Conservation (phyloP, 768 basidiomycete species). For the Daedalea quercina region DNA sequence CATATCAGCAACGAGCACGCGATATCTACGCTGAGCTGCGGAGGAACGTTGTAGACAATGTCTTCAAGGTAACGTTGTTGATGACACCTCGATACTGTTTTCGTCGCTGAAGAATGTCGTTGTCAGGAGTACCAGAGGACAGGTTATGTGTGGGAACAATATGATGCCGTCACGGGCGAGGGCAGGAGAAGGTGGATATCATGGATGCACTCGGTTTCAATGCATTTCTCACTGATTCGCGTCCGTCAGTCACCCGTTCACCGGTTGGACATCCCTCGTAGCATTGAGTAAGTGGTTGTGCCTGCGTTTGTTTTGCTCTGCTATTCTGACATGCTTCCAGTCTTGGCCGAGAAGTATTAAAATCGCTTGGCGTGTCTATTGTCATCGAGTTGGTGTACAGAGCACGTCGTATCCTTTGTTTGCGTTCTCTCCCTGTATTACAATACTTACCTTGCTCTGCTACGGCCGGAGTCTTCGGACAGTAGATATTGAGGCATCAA, state of each 20-base stretch:
- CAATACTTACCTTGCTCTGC: too few species aligned
- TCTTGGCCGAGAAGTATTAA: slow-evolving; percentile 64
- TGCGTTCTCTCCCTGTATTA: too few species aligned
- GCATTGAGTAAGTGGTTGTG: slow-evolving; percentile 64
- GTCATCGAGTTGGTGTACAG: too few species aligned
- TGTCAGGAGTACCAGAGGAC: slow-evolving; percentile 83
- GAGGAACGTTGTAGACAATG: slow-evolving; percentile 79
- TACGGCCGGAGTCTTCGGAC: too few species aligned
- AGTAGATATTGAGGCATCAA: too few species aligned
- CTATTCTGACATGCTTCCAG: slow-evolving; percentile 26
- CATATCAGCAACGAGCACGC: slow-evolving; percentile 66
- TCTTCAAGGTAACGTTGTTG: too few species aligned
- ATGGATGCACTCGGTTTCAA: slow-evolving; percentile 10
- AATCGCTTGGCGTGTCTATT: not conserved
- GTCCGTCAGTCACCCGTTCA: slow-evolving; percentile 81
- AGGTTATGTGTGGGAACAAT: slow-evolving; percentile 97
- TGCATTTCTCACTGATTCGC: not conserved
- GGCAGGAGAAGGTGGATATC: slow-evolving; percentile 88
- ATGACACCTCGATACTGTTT: too few species aligned
- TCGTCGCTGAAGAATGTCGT: too few species aligned
- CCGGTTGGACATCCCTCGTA: slow-evolving; percentile 91
- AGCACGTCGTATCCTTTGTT: too few species aligned
- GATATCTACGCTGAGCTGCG: slow-evolving; percentile 78
- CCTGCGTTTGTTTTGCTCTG: not conserved
- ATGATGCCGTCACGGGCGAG: slow-evolving; percentile 77